A percentile compares a stretch with the other conserved stretches of the same genome.
Evolutionary conservation across 164 flowering plant genomes (phyloP).

Genomic region (Berberis vulgaris): DNA sequence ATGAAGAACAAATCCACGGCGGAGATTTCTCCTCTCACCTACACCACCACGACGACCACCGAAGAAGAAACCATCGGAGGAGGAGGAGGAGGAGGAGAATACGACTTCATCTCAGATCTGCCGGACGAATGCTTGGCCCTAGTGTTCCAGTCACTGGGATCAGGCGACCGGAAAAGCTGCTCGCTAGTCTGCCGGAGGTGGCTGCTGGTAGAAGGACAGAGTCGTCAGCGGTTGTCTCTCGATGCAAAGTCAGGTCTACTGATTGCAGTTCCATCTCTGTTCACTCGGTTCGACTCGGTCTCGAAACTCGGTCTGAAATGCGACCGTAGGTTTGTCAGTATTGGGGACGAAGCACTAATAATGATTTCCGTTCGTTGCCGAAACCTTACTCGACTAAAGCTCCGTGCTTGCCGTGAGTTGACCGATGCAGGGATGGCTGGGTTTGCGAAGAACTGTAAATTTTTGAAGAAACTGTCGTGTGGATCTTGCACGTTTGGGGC

Average conservation of each 20-base stretch:
- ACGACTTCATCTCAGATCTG: constrained; percentile 31
- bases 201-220: constrained; percentile 67
- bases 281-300: constrained; percentile 69
- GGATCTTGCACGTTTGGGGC: constrained; percentile 80
- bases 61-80: no score
- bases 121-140: constrained; percentile 83
- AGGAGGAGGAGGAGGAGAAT: background rate
- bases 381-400: constrained; percentile 68
- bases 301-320: constrained; percentile 71
- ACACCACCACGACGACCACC: no score
- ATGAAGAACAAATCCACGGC: no score
- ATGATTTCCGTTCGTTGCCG: constrained; percentile 54
- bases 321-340: constrained; percentile 55
- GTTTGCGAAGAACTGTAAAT: constrained; percentile 48
- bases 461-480: constrained; percentile 65
- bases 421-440: constrained; percentile 60
- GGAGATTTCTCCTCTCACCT: no score
- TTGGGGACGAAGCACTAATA: constrained; percentile 57
- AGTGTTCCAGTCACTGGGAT: constrained; percentile 57
- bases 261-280: constrained; percentile 32
- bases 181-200: constrained; percentile 74
- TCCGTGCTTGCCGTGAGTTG: constrained; percentile 76
- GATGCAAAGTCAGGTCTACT: constrained; percentile 47
- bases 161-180: constrained; percentile 63
- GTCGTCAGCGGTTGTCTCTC: constrained; percentile 66